Evolutionary conservation across 1,284 basidiomycete genomes (phyloP).

Genomic region (Moesziomyces parantarcticus): DNA sequence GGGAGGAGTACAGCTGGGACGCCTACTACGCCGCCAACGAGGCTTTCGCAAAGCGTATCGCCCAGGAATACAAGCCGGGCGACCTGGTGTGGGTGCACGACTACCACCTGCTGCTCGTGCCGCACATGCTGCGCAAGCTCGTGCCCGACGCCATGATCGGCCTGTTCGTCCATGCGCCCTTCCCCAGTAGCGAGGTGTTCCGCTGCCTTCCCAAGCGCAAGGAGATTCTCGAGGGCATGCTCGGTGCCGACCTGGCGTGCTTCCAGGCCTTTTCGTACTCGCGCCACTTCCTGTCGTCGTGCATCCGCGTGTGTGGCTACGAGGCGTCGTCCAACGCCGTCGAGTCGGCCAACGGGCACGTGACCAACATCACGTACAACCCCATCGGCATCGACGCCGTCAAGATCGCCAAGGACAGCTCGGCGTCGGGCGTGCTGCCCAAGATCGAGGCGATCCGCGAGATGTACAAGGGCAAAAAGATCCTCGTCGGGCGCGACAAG

Average conservation of each 20-base stretch:
- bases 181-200: slow-evolving; percentile 96
- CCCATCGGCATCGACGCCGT: slow-evolving; percentile 97
- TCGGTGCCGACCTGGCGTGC: slow-evolving; percentile 93
- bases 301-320: slow-evolving; percentile 94
- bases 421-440: slow-evolving; percentile 83
- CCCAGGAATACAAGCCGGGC: slow-evolving; percentile 81
- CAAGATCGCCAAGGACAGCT: slow-evolving; percentile 83
- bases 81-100: slow-evolving; percentile 76
- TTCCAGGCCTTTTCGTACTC: slow-evolving; percentile 98
- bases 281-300: slow-evolving; percentile 92
- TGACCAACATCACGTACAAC: slow-evolving; percentile 86
- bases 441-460: slow-evolving; percentile 86
- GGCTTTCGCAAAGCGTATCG: slow-evolving; percentile 83
- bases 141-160: slow-evolving; percentile 82
- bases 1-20: slow-evolving; percentile 83
- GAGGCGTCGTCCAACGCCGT: slow-evolving; percentile 82
- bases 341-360: slow-evolving; percentile 89
- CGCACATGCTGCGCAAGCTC: slow-evolving; percentile 81
- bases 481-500: slow-evolving; percentile 98
- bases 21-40: slow-evolving; percentile 87
- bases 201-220: slow-evolving; percentile 85
- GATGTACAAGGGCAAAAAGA: slow-evolving; percentile 96
- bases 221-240: slow-evolving; percentile 96
- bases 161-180: slow-evolving; percentile 95
- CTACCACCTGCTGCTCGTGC: slow-evolving; percentile 89